Conservation (phyloP, 1,139 yeast species). For the Kodamaea arcana region DNA sequence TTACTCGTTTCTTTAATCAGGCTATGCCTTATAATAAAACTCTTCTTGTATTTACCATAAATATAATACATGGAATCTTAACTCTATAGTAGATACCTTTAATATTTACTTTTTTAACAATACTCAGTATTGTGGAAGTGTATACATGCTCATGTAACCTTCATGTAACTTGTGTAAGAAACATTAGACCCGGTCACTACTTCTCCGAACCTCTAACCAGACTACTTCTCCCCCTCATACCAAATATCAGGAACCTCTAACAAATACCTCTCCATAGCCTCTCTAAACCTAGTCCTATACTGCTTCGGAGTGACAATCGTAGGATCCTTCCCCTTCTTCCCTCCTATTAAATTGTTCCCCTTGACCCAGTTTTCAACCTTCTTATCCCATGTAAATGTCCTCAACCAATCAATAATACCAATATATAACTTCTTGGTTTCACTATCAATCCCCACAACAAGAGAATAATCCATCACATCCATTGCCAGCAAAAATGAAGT, state of each 20-base stretch:
- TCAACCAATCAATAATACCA: constrained; percentile 91
- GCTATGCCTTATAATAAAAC: too few species aligned
- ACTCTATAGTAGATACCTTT: too few species aligned
- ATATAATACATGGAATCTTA: too few species aligned
- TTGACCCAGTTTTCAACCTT: constrained; percentile 98
- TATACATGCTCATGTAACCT: too few species aligned
- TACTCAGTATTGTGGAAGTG: too few species aligned
- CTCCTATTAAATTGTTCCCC: constrained; percentile 79
- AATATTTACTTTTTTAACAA: too few species aligned
- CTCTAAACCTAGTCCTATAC: constrained; percentile 88
- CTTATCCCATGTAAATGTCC: constrained; percentile 98
- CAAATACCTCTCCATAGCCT: constrained; percentile 96
- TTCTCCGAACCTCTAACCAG: too few species aligned
- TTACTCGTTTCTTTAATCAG: too few species aligned
- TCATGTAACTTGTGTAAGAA: too few species aligned
- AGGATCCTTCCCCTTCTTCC: constrained; percentile 87
- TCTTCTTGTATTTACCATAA: too few species aligned
- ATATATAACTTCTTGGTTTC: constrained; percentile 66
- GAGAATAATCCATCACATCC: constrained; percentile 98
- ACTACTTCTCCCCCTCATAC: constrained; percentile 40
- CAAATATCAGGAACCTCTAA: constrained; percentile 91
- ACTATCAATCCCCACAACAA: constrained; percentile 87
- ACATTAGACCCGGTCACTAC: too few species aligned
- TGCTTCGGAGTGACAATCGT: constrained; percentile 97
- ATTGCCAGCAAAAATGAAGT: constrained; percentile 90